Percentiles rank a stretch among this genome's conserved stretches.
These are phyloP conservation scores for Alternaria atra DNA, from an alignment of 2,329 filamentous ascomycete genomes.

Conservation along the genomic window DNA sequence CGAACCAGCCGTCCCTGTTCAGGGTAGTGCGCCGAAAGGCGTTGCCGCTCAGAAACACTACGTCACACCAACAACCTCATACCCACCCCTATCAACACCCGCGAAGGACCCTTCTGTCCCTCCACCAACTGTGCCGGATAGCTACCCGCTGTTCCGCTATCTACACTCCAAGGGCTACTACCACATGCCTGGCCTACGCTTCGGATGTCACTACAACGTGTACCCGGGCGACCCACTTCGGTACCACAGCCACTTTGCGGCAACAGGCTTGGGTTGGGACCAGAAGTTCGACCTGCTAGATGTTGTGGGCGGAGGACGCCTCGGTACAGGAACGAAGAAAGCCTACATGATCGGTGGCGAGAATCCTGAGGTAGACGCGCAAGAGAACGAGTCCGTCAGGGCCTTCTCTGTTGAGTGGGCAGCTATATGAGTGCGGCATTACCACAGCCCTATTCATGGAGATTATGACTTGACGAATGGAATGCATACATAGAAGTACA, in stretches of 20 bases:
- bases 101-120: conserved; percentile 25
- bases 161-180: conserved; percentile 83
- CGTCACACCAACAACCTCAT: conserved; percentile 59
- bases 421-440: conserved; percentile 69
- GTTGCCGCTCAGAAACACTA: conserved; percentile 39
- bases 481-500: conserved; percentile 13
- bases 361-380: conserved; percentile 32
- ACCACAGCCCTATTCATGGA: background rate
- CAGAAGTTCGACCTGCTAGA: conserved; percentile 85
- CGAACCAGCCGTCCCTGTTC: conserved; percentile 13
- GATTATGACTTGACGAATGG: conserved; percentile 16
- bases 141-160: conserved; percentile 80
- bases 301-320: conserved; percentile 81
- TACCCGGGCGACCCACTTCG: conserved; percentile 95
- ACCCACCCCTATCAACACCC: conserved; percentile 44
- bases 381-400: conserved; percentile 61
- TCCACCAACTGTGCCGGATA: conserved; percentile 49
- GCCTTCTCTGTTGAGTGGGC: conserved; percentile 94
- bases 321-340: conserved; percentile 97
- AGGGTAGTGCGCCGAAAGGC: conserved; percentile 19
- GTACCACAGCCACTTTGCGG: conserved; percentile 94
- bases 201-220: conserved; percentile 92
- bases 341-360: conserved; percentile 85
- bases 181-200: conserved; percentile 89
- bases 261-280: conserved; percentile 85